Conservation (phyloP, 2,329 filamentous ascomycete genomes). For the Penicillium sp. region DNA sequence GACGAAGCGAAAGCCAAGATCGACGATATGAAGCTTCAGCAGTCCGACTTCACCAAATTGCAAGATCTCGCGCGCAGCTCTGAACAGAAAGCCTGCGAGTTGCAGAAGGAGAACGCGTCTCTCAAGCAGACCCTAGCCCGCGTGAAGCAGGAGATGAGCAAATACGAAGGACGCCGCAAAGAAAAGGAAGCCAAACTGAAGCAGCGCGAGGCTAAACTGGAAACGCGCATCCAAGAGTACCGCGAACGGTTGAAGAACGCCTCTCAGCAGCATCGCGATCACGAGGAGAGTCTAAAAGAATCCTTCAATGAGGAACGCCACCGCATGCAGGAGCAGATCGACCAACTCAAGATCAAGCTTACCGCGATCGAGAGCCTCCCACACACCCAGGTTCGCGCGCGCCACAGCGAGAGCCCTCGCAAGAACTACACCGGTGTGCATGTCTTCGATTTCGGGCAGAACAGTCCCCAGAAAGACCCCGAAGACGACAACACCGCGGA, state of each 20-base stretch:
- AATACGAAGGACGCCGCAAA: conserved; percentile 37
- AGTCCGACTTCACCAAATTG: conserved; percentile 29
- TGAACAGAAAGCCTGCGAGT: conserved; percentile 34
- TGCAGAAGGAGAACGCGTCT: conserved; percentile 35
- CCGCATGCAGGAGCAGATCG: conserved; percentile 34
- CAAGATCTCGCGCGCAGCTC: conserved; percentile 31
- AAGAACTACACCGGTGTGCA: conserved; percentile 26
- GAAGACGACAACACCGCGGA: conserved; percentile 24
- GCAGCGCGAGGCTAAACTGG: conserved; percentile 33
- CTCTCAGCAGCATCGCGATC: conserved; percentile 31
- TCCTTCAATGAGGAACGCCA: conserved; percentile 32
- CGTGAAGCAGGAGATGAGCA: conserved; percentile 37
- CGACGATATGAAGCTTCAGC: conserved; percentile 26
- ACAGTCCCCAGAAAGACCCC: conserved; percentile 18
- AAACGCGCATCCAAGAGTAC: conserved; percentile 34
- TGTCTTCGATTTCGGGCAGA: conserved; percentile 13
- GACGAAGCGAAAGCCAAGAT: conserved; percentile 30
- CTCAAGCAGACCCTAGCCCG: conserved; percentile 36
- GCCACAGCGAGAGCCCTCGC: conserved; percentile 24
- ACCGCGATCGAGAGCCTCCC: no score
- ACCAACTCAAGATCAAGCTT: no score
- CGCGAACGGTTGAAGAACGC: conserved; percentile 31
- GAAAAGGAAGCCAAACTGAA: conserved; percentile 37
- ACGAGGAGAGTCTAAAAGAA: conserved; percentile 29
- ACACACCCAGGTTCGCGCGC: no score